Percentiles rank a stretch among this genome's conserved stretches.
phyloP scores from a whole-genome alignment of 2,329 filamentous ascomycete species.

The Colletotrichum godetiae region DNA sequence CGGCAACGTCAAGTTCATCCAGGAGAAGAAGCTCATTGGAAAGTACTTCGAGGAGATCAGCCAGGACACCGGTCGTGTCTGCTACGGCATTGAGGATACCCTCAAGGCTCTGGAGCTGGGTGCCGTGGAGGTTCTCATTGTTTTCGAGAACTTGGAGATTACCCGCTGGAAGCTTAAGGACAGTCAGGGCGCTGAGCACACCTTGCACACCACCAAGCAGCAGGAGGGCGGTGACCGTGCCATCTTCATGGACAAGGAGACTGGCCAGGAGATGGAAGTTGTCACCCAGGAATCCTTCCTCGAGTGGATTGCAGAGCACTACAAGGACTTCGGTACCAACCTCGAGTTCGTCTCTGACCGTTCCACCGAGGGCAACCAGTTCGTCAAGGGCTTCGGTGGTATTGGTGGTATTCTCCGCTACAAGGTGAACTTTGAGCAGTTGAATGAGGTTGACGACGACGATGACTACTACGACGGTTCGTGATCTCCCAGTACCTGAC shows the following conservation, averaged over 20 bases:
- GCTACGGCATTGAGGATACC: slow-evolving; percentile 98
- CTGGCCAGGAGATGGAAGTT: slow-evolving; percentile 97
- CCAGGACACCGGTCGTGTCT: slow-evolving; percentile 95
- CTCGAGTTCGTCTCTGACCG: slow-evolving; percentile 98
- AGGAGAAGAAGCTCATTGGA: slow-evolving; percentile 99
- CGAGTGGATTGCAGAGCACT: slow-evolving; percentile 99
- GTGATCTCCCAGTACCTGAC: slow-evolving; percentile 25
- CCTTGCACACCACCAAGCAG: slow-evolving; percentile 89
- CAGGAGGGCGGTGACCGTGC: slow-evolving; percentile 82
- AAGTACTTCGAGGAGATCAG: slow-evolving; percentile 99
- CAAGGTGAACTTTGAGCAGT: slow-evolving; percentile 99
- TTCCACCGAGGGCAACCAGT: slow-evolving; percentile 98
- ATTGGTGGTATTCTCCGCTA: slow-evolving; percentile 97
- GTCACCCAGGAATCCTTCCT: slow-evolving; percentile 90
- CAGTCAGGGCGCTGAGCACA: slow-evolving; percentile 75
- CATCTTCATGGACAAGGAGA: slow-evolving; percentile 94
- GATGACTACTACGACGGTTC: slow-evolving; percentile 87
- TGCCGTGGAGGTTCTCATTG: slow-evolving; percentile 93
- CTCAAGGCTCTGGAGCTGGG: slow-evolving; percentile 96
- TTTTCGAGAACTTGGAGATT: slow-evolving; percentile 97
- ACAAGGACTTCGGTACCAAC: slow-evolving; percentile 95
- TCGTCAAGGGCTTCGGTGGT: slow-evolving; percentile 99
- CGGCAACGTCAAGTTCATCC: slow-evolving; percentile 99
- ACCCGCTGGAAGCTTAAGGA: slow-evolving; percentile 92
- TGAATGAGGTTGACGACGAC: slow-evolving; percentile 90